Base-by-base conservation (phyloP, 768 basidiomycete genomes). In the Trametes meyenii region DNA sequence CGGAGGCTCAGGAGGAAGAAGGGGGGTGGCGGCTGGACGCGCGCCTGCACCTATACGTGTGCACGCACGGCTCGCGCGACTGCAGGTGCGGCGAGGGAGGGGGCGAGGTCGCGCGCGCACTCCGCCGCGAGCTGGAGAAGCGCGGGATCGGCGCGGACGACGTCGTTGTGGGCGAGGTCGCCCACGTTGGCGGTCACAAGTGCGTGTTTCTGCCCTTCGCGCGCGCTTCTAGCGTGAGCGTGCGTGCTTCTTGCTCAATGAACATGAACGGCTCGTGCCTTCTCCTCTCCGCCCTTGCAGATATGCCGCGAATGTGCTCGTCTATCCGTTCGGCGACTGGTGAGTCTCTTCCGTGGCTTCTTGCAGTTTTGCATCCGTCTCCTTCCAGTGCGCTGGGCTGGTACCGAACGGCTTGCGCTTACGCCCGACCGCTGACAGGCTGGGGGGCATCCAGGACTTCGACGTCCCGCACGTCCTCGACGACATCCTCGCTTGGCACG, bases 131-230 rank as follows among this genome's bases (percentile, higher is more conserved):
- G 68, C 72, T 89, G 7, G 70, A 70, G 40, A 73, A 69, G 42
- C 78, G 79, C 50, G 72, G 70, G 21, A 61, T 73, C 46, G 62
- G 36, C 39, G 49, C 39, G 11, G 68, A 78, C 36, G 64, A 62
- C 66, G 78, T 79, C 23, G 71, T 71, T 45, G 76, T 93, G 1
- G 84, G 84, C 3, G 85, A 91, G 64, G 82, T 88, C 6, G 88
- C 82, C 2, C 92, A 95, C 72, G 85, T 95, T 52, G 92, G 93
- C 0, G 91, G 91, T 24, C 92, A 95, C 74, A 81, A 90, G 92
- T 90, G 69, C 70, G 86, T 79, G 8, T 21, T 55, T 26, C 23
- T 35, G 5, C 5, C 29, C 49, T 46, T 23, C 45, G 12, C 50
- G 19, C 62, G 24, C 26, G 44, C 24, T 11, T 29, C 13, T n/a